A percentile compares a stretch with the other conserved stretches of the same genome.
Conservation (phyloP, 2,329 filamentous ascomycete species). For the Neopestalotiopsis clavispora region DNA sequence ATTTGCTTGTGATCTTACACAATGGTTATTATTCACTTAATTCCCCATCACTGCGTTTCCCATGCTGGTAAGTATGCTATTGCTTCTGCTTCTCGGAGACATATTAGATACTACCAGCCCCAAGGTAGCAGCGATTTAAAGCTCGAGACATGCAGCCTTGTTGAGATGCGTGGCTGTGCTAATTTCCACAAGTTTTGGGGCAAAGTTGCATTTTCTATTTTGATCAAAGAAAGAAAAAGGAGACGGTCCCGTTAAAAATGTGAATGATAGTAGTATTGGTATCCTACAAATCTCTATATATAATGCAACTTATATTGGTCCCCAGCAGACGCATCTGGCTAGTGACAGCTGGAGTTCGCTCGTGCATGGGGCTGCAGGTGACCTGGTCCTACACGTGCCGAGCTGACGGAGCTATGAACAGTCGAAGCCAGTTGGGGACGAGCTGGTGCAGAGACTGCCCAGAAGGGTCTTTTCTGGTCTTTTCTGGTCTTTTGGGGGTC, state of each 20-base stretch:
- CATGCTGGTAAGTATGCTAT: too few relatives aligned
- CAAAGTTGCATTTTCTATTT: not conserved
- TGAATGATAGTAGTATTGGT: not conserved
- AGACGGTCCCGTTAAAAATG: not conserved
- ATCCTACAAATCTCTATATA: not conserved
- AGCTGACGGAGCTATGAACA: constrained; percentile 1
- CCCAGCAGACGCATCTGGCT: not conserved
- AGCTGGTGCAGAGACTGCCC: not conserved
- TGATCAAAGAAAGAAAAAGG: not conserved
- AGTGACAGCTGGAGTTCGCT: not conserved
- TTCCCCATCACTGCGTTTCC: too few relatives aligned
- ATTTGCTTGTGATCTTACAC: too few relatives aligned
- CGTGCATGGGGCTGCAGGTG: not conserved
- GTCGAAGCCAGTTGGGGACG: not conserved
- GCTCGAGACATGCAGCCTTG: not conserved
- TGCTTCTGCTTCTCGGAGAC: too few relatives aligned
- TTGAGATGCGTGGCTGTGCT: not conserved
- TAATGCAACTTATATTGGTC: not conserved
- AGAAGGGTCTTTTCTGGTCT: not conserved
- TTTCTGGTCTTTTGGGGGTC: not conserved
- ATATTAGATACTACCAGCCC: not conserved
- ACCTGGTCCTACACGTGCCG: constrained; percentile 5
- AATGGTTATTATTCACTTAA: too few relatives aligned
- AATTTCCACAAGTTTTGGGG: not conserved
- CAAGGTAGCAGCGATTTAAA: not conserved